These are phyloP conservation scores for Termitomyces sp. DNA, from an alignment of 768 basidiomycete genomes.

Conservation along the genomic window DNA sequence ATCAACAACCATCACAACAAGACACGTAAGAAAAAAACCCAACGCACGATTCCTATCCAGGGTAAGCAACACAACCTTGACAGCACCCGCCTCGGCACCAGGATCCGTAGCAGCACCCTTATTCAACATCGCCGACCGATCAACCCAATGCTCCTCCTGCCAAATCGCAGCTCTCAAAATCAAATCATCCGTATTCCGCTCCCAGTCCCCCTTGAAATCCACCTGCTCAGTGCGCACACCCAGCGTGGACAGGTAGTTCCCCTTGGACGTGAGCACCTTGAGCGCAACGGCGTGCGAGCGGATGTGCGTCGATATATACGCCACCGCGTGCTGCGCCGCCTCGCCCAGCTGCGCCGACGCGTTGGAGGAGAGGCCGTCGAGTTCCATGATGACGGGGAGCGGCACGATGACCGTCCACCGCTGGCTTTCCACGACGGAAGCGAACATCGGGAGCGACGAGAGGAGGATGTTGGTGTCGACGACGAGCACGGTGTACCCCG, in stretches of 20 bases:
- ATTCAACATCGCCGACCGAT: constrained; percentile 71
- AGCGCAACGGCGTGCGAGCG: too few relatives aligned
- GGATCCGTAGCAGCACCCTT: constrained; percentile 21
- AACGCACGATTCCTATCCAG: constrained; percentile 50
- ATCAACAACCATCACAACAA: not conserved
- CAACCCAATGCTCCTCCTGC: constrained; percentile 91
- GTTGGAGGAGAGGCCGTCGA: constrained; percentile 81
- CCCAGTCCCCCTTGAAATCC: too few relatives aligned
- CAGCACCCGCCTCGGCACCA: constrained; percentile 36
- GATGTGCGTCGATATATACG: constrained; percentile 68
- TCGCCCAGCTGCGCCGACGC: constrained; percentile 57
- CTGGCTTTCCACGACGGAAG: constrained; percentile 70
- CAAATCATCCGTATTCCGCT: constrained; percentile 89
- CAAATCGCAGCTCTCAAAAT: constrained; percentile 90
- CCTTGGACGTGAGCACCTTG: too few relatives aligned
- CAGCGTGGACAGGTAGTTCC: too few relatives aligned
- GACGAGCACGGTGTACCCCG: constrained; percentile 88
- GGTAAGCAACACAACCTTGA: constrained; percentile 87
- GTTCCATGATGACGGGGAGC: constrained; percentile 92
- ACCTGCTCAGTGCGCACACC: too few relatives aligned
- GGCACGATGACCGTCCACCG: constrained; percentile 89
- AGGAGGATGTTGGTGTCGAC: constrained; percentile 94
- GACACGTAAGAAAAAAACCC: not conserved
- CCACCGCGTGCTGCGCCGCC: constrained; percentile 66
- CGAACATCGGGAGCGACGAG: constrained; percentile 69